Percentiles rank a stretch among this genome's conserved stretches.
Conservation (phyloP, 2,329 filamentous ascomycete genomes). For the Botryotinia convoluta region DNA sequence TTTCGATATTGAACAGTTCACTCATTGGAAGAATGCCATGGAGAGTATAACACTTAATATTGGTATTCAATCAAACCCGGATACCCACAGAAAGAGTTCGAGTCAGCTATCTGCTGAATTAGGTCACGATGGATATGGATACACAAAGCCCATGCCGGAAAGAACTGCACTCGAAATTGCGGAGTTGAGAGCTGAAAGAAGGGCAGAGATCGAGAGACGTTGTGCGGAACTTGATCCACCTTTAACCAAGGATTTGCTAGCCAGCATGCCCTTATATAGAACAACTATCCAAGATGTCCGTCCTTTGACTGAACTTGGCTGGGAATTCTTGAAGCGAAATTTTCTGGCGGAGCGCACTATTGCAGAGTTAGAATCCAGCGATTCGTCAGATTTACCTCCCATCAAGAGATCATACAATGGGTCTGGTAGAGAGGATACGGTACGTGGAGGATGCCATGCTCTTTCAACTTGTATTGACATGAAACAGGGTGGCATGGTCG, state of each 20-base stretch:
- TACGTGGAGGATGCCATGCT: background rate
- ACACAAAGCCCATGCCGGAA: background rate
- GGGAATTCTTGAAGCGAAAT: background rate
- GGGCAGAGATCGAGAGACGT: background rate
- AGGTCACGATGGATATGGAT: background rate
- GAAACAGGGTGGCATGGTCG: background rate
- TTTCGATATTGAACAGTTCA: background rate
- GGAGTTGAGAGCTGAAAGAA: background rate
- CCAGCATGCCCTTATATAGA: background rate
- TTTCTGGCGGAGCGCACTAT: background rate
- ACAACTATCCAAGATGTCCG: background rate
- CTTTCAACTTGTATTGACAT: background rate
- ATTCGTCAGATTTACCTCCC: background rate
- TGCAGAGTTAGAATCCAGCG: background rate
- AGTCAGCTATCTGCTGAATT: background rate
- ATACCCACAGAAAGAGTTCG: background rate
- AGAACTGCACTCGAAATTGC: background rate
- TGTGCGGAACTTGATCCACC: background rate
- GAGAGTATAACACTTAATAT: background rate
- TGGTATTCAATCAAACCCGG: background rate
- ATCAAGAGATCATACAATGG: background rate
- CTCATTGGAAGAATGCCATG: background rate
- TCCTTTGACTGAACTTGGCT: background rate
- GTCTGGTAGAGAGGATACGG: background rate
- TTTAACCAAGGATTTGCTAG: background rate